Percentiles rank a stretch among this genome's conserved stretches.
Conservation (phyloP, 2,329 filamentous ascomycete genomes). For the Claviceps pusilla region DNA sequence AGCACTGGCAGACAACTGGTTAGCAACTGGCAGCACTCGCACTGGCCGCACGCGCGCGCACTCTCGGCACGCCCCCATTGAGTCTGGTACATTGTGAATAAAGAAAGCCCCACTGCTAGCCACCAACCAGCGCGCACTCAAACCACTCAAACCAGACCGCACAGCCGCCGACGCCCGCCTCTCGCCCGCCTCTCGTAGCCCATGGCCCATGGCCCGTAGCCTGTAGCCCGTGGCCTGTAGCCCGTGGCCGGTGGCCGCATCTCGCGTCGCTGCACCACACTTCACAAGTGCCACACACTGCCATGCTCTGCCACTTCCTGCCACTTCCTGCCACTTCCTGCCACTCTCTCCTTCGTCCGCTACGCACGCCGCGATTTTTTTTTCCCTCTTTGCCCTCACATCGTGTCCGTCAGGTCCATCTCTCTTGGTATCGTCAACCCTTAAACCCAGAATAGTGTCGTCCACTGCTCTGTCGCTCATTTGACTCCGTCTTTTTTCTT, state of each 20-base stretch:
- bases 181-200: neutral
- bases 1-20: neutral
- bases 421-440: neutral
- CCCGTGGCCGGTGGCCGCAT: neutral
- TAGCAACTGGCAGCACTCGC: neutral
- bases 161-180: neutral
- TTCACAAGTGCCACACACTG: neutral
- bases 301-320: neutral
- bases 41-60: neutral
- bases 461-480: constrained; percentile 5
- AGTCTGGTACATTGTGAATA: too few relatives aligned
- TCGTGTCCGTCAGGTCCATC: neutral
- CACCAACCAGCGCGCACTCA: neutral
- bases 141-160: neutral
- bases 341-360: neutral
- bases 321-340: neutral
- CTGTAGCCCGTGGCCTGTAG: neutral
- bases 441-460: neutral
- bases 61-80: neutral
- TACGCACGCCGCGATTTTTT: neutral
- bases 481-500: constrained; percentile 1
- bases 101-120: neutral
- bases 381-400: neutral
- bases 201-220: neutral
- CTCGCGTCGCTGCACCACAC: neutral